These are phyloP conservation scores for Agaricus blazei DNA, from an alignment of 768 basidiomycete genomes.

Conservation along the genomic window DNA sequence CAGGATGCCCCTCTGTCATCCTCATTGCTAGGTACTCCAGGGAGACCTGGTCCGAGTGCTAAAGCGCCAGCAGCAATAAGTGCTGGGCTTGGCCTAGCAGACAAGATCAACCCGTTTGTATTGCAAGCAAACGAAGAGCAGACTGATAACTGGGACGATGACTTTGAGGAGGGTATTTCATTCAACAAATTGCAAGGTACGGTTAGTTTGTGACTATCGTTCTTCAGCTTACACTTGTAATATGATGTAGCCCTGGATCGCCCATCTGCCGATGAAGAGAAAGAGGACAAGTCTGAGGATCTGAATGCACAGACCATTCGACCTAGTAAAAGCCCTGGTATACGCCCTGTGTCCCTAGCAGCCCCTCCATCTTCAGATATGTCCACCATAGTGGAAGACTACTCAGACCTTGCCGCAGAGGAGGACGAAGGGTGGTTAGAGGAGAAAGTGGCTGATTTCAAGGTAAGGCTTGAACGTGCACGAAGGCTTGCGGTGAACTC, in stretches of 20 bases:
- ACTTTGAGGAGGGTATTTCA: conserved; percentile 93
- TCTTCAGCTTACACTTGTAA: conserved; percentile 1
- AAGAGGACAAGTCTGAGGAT: conserved; percentile 50
- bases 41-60: conserved; percentile 17
- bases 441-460: conserved; percentile 81
- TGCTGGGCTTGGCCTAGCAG: conserved; percentile 36
- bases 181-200: conserved; percentile 74
- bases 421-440: conserved; percentile 67
- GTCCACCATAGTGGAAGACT: conserved; percentile 78
- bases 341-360: conserved; percentile 47
- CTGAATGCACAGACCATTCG: conserved; percentile 72
- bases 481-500: background rate
- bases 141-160: conserved; percentile 97
- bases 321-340: conserved; percentile 60
- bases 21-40: conserved; percentile 25
- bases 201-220: conserved; percentile 2
- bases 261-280: conserved; percentile 50
- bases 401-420: conserved; percentile 80
- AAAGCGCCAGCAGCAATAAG: conserved; percentile 24
- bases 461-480: conserved; percentile 36
- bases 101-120: conserved; percentile 59
- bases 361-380: conserved; percentile 60
- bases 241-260: conserved; percentile 54
- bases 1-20: conserved; percentile 26
- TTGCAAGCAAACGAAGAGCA: conserved; percentile 78